Conservation (phyloP, 768 basidiomycete genomes). For the Boletales sp. region DNA sequence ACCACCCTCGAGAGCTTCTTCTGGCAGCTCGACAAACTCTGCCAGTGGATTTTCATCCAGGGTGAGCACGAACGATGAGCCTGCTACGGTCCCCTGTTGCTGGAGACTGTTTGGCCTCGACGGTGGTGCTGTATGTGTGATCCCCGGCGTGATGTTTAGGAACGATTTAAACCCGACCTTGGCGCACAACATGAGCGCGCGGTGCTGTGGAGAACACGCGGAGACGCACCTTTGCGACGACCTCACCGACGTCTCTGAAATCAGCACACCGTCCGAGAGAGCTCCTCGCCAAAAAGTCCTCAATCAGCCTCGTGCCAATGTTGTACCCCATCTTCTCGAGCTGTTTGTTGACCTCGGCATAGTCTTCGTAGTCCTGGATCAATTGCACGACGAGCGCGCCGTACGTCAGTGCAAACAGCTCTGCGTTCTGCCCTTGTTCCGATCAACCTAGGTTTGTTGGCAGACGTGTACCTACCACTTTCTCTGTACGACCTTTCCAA, state of each 20-base stretch:
- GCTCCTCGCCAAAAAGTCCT: constrained; percentile 94
- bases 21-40: constrained; percentile 96
- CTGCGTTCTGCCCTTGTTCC: constrained; percentile 72
- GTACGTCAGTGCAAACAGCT: constrained; percentile 95
- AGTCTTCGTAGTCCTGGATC: constrained; percentile 99
- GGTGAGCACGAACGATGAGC: constrained; percentile 74
- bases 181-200: neutral
- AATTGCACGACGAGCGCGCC: constrained; percentile 97
- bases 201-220: neutral
- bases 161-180: constrained; percentile 99
- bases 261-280: constrained; percentile 89
- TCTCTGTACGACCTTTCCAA: constrained; percentile 93
- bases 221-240: constrained; percentile 78
- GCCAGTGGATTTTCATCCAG: constrained; percentile 95
- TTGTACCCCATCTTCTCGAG: constrained; percentile 99
- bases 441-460: constrained; percentile 12
- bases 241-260: constrained; percentile 93
- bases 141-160: constrained; percentile 83
- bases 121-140: constrained; percentile 63
- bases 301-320: constrained; percentile 93
- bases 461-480: constrained; percentile 63
- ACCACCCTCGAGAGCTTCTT: constrained; percentile 88
- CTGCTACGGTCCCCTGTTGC: constrained; percentile 40
- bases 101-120: constrained; percentile 43
- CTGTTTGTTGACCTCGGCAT: constrained; percentile 91